Evolutionary conservation across 495 filamentous ascomycete genomes (phyloP).

Genomic region (Talaromyces wortmannii): DNA sequence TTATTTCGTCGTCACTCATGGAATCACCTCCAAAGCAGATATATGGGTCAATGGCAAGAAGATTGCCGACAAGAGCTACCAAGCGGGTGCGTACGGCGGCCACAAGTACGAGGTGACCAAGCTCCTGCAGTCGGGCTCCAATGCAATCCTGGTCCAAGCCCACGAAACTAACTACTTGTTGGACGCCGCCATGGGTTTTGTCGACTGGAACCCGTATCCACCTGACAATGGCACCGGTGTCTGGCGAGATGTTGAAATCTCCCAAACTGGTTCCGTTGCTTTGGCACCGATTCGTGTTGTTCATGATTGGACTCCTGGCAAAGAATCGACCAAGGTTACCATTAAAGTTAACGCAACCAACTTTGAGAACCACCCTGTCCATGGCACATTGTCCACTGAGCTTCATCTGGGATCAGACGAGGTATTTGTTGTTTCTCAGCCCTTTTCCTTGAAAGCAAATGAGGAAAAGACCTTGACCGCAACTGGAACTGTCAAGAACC

Average conservation of each 20-base stretch:
- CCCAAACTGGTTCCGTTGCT: slow-evolving; percentile 46
- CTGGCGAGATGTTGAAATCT: slow-evolving; percentile 55
- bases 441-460: slow-evolving; percentile 27
- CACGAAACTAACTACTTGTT: slow-evolving; percentile 53
- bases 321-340: slow-evolving; percentile 25
- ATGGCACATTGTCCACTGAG: slow-evolving; percentile 26
- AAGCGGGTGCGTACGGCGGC: slow-evolving; percentile 53
- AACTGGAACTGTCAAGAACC: slow-evolving; percentile 36
- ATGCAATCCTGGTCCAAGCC: slow-evolving; percentile 45
- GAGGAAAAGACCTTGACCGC: slow-evolving; percentile 29
- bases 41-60: slow-evolving; percentile 53
- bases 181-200: slow-evolving; percentile 54
- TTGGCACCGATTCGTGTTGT: slow-evolving; percentile 43
- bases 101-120: slow-evolving; percentile 46
- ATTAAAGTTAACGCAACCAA: slow-evolving; percentile 45
- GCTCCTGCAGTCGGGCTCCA: slow-evolving; percentile 24
- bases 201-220: slow-evolving; percentile 63
- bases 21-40: slow-evolving; percentile 55
- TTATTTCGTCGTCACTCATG: slow-evolving; percentile 48
- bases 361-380: slow-evolving; percentile 26
- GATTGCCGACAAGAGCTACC: slow-evolving; percentile 37
- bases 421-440: slow-evolving; percentile 15
- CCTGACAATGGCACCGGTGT: slow-evolving; percentile 53
- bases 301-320: slow-evolving; percentile 28
- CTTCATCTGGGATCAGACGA: slow-evolving; percentile 19